A percentile compares a stretch with the other conserved stretches of the same genome.
These are phyloP conservation scores for Schoenoplectus tabernaemontani DNA, from an alignment of 202 grass and related monocot genomes.

Conservation along the genomic window DNA sequence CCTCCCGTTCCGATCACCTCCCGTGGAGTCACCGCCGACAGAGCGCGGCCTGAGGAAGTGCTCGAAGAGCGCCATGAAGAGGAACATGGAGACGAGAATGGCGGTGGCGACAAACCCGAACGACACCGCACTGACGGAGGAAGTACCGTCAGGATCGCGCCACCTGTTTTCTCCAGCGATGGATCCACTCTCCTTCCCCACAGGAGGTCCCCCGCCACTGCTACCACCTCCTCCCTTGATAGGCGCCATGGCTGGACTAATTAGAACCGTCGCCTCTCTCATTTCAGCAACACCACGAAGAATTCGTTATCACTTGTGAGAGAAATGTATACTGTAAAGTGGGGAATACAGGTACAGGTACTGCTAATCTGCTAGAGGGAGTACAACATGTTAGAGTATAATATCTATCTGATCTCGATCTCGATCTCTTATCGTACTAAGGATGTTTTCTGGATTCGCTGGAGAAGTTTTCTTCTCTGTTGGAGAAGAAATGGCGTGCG, in stretches of 20 bases:
- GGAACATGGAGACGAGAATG: constrained; percentile 96
- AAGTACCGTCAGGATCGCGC: constrained; percentile 56
- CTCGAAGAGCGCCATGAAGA: constrained; percentile 84
- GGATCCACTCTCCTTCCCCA: constrained; percentile 2
- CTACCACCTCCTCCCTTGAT: neutral
- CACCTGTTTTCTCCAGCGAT: constrained; percentile 42
- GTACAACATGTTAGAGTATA: neutral
- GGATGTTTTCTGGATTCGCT: neutral
- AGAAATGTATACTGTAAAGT: neutral
- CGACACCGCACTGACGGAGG: constrained; percentile 66
- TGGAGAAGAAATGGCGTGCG: neutral
- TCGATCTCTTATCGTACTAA: neutral
- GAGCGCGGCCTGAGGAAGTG: constrained; percentile 54
- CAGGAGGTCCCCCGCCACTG: neutral
- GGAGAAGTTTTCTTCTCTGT: neutral
- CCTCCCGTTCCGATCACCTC: neutral
- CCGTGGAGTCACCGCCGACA: neutral
- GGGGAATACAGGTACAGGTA: neutral
- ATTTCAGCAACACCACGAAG: neutral
- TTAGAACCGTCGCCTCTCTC: constrained; percentile 13
- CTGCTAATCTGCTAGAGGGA: neutral
- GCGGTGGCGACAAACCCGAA: constrained; percentile 96
- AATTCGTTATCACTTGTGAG: neutral
- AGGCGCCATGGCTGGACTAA: constrained; percentile 34
- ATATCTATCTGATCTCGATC: neutral